Evolutionary conservation across 2,329 filamentous ascomycete genomes (phyloP).

Genomic region (Camillea tinctor): DNA sequence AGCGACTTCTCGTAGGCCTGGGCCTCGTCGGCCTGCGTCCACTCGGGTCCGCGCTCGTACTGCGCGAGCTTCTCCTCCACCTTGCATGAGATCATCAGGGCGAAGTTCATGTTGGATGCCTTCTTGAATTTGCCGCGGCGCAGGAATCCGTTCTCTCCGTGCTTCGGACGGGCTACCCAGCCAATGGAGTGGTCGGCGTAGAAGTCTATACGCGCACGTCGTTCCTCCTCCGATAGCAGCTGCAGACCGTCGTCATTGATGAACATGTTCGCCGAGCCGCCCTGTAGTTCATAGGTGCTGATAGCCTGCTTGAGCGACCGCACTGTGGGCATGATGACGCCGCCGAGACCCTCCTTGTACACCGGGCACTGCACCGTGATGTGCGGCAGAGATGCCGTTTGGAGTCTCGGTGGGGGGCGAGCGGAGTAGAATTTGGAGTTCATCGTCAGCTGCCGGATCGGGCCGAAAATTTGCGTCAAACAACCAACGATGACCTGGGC

Average conservation of each 20-base stretch:
- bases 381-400: conserved; percentile 60
- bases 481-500: conserved; percentile 75
- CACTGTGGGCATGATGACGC: conserved; percentile 75
- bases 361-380: conserved; percentile 84
- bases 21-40: conserved; percentile 44
- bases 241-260: conserved; percentile 75
- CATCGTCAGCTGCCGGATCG: conserved; percentile 66
- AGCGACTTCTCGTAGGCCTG: conserved; percentile 50
- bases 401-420: conserved; percentile 61
- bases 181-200: conserved; percentile 69
- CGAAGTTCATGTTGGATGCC: conserved; percentile 76
- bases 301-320: conserved; percentile 76
- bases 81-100: conserved; percentile 58
- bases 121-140: conserved; percentile 67
- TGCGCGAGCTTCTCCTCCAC: conserved; percentile 58
- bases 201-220: conserved; percentile 63
- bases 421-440: conserved; percentile 86
- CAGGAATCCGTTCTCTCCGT: conserved; percentile 61
- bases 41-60: conserved; percentile 43
- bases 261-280: conserved; percentile 76
- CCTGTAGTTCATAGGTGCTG: conserved; percentile 73
- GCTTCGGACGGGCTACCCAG: conserved; percentile 65
- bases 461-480: conserved; percentile 72
- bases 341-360: conserved; percentile 77
- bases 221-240: conserved; percentile 61